Percentiles rank a stretch among this genome's conserved stretches.
These are phyloP conservation scores for Paraconiothyrium brasiliense DNA, from an alignment of 2,329 filamentous ascomycete genomes.

Conservation along the genomic window DNA sequence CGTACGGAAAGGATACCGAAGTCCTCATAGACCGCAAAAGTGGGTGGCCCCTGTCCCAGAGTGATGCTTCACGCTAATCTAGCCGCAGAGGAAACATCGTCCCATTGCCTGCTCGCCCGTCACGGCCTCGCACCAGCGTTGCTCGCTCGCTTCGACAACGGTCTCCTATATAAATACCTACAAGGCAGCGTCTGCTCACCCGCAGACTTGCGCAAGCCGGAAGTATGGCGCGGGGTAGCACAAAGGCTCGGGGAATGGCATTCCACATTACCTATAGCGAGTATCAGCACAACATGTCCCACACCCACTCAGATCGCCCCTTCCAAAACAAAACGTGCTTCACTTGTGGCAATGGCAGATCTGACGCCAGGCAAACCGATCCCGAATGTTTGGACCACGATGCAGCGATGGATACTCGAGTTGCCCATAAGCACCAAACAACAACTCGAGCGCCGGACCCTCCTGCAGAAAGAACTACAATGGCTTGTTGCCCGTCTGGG, in stretches of 20 bases:
- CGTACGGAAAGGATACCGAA: constrained; percentile 94
- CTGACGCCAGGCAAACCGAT: constrained; percentile 72
- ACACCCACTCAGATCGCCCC: constrained; percentile 41
- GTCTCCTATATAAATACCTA: constrained; percentile 93
- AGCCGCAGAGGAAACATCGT: constrained; percentile 65
- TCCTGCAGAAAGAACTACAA: constrained; percentile 78
- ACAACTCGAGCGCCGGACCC: constrained; percentile 72
- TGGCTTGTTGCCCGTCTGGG: constrained; percentile 76
- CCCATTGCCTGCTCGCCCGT: constrained; percentile 86
- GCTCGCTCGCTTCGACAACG: constrained; percentile 92
- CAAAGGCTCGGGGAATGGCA: constrained; percentile 92
- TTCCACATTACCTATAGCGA: constrained; percentile 69
- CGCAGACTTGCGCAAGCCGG: constrained; percentile 77
- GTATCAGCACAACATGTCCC: constrained; percentile 55
- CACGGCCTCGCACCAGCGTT: constrained; percentile 85
- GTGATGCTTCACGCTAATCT: constrained; percentile 22
- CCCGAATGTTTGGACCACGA: constrained; percentile 93
- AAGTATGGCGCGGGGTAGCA: constrained; percentile 85
- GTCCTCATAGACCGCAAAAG: constrained; percentile 95
- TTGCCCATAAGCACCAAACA: constrained; percentile 77
- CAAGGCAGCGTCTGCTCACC: constrained; percentile 81
- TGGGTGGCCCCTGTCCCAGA: constrained; percentile 54
- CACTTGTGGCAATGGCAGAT: constrained; percentile 47
- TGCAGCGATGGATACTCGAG: constrained; percentile 94
- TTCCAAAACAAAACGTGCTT: constrained; percentile 45